Evolutionary conservation across 2,329 filamentous ascomycete genomes (phyloP).

Genomic region (Beauveria asiatica): DNA sequence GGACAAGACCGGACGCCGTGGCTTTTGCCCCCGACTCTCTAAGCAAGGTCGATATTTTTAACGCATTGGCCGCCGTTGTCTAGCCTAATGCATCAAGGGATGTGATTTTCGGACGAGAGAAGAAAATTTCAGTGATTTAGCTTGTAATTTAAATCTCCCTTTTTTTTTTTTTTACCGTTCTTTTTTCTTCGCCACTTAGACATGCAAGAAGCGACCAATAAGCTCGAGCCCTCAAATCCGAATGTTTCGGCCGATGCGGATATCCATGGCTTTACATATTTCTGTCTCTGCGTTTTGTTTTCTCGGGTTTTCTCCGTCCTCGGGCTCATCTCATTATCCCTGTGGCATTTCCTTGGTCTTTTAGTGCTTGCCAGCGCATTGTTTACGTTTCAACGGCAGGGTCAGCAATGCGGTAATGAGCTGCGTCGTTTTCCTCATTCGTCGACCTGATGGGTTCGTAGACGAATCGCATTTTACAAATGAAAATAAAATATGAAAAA

Average conservation of each 20-base stretch:
- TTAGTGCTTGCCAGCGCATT: no score
- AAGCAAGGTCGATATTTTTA: no score
- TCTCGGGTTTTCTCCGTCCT: not conserved
- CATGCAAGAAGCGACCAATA: not conserved
- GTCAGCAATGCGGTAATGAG: no score
- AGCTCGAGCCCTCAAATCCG: not conserved
- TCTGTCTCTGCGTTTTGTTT: not conserved
- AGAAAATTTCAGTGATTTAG: no score
- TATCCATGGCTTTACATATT: constrained; percentile 1
- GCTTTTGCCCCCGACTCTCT: not conserved
- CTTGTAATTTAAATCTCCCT: not conserved
- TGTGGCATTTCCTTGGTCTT: not conserved
- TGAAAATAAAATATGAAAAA: not conserved
- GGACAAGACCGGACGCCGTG: not conserved
- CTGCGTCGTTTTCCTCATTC: no score
- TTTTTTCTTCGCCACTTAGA: not conserved
- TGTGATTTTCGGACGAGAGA: not conserved
- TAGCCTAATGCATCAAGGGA: not conserved
- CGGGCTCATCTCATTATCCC: no score
- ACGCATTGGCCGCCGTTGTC: not conserved
- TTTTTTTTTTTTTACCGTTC: not conserved
- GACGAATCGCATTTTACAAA: not conserved
- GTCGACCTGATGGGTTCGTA: no score
- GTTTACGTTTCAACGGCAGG: no score
- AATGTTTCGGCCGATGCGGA: constrained; percentile 4